Evolutionary conservation across 306 rosid species (phyloP).

Genomic region (Cucumis cinereus): DNA sequence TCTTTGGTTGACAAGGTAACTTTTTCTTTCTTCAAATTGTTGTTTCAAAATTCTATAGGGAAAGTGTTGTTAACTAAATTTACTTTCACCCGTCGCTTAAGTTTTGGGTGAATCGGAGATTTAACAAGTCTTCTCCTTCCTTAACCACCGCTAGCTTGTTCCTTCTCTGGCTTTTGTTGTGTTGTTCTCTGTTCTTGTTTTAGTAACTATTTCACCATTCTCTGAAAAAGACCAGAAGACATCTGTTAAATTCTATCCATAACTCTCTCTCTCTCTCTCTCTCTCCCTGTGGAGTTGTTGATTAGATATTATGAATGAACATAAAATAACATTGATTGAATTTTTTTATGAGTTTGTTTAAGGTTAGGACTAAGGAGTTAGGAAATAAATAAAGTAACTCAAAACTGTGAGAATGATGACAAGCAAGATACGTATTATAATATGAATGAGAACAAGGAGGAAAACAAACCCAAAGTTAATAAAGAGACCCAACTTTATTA

Average conservation of each 20-base stretch:
- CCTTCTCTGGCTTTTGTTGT: background rate
- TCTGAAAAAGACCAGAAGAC: background rate
- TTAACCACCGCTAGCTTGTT: background rate
- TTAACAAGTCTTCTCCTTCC: too few species aligned
- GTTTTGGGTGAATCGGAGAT: too few species aligned
- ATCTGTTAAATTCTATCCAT: background rate
- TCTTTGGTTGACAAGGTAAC: constrained; percentile 83
- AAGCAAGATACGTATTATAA: background rate
- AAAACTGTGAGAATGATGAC: background rate
- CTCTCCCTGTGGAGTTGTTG: background rate
- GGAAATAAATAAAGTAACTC: background rate
- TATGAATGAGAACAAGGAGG: background rate
- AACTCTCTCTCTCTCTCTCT: background rate
- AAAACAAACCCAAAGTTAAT: background rate
- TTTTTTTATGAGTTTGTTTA: background rate
- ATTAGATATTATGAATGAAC: background rate
- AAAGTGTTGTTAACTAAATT: background rate
- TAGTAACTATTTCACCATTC: background rate
- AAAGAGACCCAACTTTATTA: background rate
- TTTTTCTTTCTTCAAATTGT: too few species aligned
- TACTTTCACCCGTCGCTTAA: too few species aligned
- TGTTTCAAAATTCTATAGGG: background rate
- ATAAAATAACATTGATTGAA: background rate
- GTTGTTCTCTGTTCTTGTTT: background rate
- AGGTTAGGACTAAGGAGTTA: background rate